Evolutionary conservation across 495 filamentous ascomycete species (phyloP).

Genomic region (Daldinia vernicosa): DNA sequence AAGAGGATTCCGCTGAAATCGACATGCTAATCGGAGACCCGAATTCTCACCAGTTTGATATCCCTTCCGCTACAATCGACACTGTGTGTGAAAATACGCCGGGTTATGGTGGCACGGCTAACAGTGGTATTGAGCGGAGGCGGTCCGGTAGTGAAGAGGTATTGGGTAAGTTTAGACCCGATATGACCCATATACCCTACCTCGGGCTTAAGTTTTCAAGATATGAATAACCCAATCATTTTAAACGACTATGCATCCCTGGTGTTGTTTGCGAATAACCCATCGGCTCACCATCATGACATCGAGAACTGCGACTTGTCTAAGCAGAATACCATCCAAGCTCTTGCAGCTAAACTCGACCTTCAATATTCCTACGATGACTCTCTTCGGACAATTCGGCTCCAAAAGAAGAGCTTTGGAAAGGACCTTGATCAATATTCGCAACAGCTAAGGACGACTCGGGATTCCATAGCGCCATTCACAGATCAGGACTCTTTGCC

Average conservation of each 20-base stretch:
- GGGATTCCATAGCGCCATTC: not conserved
- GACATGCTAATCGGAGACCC: constrained; percentile 1
- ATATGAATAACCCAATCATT: constrained; percentile 29
- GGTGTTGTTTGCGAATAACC: constrained; percentile 32
- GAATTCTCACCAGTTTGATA: constrained; percentile 7
- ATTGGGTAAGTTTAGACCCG: constrained; percentile 34
- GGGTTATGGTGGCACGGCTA: not conserved
- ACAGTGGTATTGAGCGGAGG: constrained; percentile 9
- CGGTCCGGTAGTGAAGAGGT: not conserved
- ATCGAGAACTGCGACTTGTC: constrained; percentile 17
- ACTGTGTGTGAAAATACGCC: not conserved
- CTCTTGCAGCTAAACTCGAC: constrained; percentile 28
- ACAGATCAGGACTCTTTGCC: not conserved
- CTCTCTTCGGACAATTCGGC: constrained; percentile 7
- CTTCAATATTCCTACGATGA: constrained; percentile 29
- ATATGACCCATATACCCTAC: not conserved
- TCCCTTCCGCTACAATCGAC: not conserved
- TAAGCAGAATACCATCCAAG: constrained; percentile 18
- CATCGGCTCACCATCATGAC: constrained; percentile 21
- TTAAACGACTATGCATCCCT: constrained; percentile 24
- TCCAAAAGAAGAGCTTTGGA: constrained; percentile 24
- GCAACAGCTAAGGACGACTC: not conserved
- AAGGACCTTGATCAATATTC: not conserved
- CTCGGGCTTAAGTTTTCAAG: constrained; percentile 22
- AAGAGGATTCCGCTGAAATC: constrained; percentile 9